Evolutionary conservation across 768 basidiomycete genomes (phyloP).

Genomic region (Termitomyces sp.): DNA sequence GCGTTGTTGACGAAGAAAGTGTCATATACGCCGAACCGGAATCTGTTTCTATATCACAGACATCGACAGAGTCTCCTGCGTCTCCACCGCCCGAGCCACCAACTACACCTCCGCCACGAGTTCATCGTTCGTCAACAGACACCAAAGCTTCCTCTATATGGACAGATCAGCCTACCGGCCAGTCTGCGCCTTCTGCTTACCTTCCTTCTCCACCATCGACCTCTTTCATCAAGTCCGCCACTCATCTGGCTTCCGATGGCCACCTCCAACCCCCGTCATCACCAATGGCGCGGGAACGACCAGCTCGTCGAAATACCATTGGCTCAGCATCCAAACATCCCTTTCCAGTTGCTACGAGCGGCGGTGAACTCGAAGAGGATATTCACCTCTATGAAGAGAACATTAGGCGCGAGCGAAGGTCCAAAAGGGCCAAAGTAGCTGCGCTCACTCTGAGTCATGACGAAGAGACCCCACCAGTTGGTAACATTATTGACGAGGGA

Average conservation of each 20-base stretch:
- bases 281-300: constrained; percentile 29
- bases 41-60: constrained; percentile 2
- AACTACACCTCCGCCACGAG: constrained; percentile 10
- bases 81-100: constrained; percentile 1
- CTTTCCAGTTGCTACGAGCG: constrained; percentile 23
- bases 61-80: not conserved
- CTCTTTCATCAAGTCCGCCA: constrained; percentile 18
- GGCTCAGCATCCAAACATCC: constrained; percentile 37
- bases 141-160: constrained; percentile 33
- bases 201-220: constrained; percentile 14
- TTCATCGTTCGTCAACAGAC: constrained; percentile 47
- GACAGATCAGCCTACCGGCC: constrained; percentile 16
- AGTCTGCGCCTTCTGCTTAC: constrained; percentile 9
- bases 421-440: constrained; percentile 64
- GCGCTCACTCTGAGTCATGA: constrained; percentile 35
- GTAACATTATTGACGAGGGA: constrained; percentile 96
- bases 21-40: constrained; percentile 5
- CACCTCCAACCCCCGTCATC: constrained; percentile 47
- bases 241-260: constrained; percentile 28
- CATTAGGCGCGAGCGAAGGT: constrained; percentile 72
- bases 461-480: constrained; percentile 65
- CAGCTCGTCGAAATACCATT: constrained; percentile 65
- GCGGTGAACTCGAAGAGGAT: constrained; percentile 65
- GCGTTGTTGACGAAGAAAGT: constrained; percentile 14
- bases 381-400: constrained; percentile 88